Conservation (phyloP, 2,329 filamentous ascomycete genomes). For the Aspergillus ochraceoroseus region DNA sequence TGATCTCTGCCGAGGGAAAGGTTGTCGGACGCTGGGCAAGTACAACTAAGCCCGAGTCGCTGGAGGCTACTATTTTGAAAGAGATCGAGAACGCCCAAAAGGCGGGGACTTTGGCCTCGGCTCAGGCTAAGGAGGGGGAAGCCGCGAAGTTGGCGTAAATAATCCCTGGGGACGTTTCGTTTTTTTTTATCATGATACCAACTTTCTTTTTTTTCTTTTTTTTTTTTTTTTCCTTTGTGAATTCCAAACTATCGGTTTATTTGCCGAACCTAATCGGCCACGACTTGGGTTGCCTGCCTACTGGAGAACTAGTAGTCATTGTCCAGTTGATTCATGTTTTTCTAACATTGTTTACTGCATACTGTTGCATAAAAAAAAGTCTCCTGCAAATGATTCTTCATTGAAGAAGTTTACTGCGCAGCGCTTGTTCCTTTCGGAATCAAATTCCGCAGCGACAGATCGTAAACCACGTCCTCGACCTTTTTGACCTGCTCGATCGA, state of each 20-base stretch:
- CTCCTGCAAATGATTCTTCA: neutral
- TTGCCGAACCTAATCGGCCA: too few relatives aligned
- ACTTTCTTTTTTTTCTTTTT: neutral
- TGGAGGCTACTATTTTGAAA: slow-evolving; percentile 71
- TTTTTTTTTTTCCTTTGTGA: neutral
- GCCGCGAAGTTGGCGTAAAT: slow-evolving; percentile 25
- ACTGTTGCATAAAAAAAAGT: too few relatives aligned
- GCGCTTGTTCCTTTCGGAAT: slow-evolving; percentile 50
- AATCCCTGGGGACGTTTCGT: too few relatives aligned
- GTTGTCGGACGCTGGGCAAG: slow-evolving; percentile 84
- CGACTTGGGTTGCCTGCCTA: too few relatives aligned
- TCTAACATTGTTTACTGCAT: too few relatives aligned
- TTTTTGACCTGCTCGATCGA: slow-evolving; percentile 68
- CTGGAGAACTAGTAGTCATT: too few relatives aligned
- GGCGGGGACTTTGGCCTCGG: slow-evolving; percentile 29
- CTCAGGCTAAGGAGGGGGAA: slow-evolving; percentile 18
- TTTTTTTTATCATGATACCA: slow-evolving; percentile 3
- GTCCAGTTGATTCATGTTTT: too few relatives aligned
- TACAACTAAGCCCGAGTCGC: slow-evolving; percentile 74
- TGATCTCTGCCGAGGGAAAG: slow-evolving; percentile 78
- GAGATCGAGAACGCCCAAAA: slow-evolving; percentile 60
- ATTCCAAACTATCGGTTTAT: too few relatives aligned
- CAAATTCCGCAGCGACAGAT: slow-evolving; percentile 80
- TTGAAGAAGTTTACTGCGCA: slow-evolving; percentile 10
- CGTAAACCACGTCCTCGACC: slow-evolving; percentile 96